phyloP scores from a whole-genome alignment of 805 yeast species.

The Wickerhamomyces chambardii region DNA sequence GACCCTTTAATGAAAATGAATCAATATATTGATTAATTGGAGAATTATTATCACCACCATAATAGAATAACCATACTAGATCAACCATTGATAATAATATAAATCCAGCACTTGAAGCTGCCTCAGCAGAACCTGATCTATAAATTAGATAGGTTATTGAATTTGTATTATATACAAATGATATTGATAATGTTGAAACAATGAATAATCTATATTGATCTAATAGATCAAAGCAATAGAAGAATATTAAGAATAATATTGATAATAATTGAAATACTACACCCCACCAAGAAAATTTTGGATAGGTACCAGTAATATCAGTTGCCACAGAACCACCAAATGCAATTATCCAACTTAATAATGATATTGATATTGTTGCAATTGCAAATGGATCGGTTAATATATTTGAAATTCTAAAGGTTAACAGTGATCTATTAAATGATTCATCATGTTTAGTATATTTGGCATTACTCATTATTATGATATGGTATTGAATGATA shows the following conservation, averaged over 20 bases:
- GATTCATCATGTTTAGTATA: conserved; percentile 15
- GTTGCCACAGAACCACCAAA: conserved; percentile 77
- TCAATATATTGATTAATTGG: conserved; percentile 80
- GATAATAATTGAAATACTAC: conserved; percentile 67
- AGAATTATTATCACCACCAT: conserved; percentile 87
- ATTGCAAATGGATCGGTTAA: conserved; percentile 84
- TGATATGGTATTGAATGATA: no score
- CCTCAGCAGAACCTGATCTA: conserved; percentile 48
- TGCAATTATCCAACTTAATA: conserved; percentile 80
- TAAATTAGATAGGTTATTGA: conserved; percentile 77
- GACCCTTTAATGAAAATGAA: conserved; percentile 58
- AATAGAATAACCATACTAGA: conserved; percentile 78
- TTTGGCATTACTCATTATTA: no score
- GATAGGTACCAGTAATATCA: conserved; percentile 37
- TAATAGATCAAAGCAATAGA: conserved; percentile 53
- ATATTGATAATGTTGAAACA: conserved; percentile 40
- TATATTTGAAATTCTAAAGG: conserved; percentile 35
- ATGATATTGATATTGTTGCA: conserved; percentile 66
- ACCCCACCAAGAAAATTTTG: conserved; percentile 96
- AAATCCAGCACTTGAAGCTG: conserved; percentile 91
- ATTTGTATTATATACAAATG: conserved; percentile 80
- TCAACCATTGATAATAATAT: conserved; percentile 77
- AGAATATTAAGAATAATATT: conserved; percentile 37
- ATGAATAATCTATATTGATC: conserved; percentile 55
- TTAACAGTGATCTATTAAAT: conserved; percentile 11